Conservation (phyloP, 805 yeast genomes). For the Teunomyces aglyptinius region DNA sequence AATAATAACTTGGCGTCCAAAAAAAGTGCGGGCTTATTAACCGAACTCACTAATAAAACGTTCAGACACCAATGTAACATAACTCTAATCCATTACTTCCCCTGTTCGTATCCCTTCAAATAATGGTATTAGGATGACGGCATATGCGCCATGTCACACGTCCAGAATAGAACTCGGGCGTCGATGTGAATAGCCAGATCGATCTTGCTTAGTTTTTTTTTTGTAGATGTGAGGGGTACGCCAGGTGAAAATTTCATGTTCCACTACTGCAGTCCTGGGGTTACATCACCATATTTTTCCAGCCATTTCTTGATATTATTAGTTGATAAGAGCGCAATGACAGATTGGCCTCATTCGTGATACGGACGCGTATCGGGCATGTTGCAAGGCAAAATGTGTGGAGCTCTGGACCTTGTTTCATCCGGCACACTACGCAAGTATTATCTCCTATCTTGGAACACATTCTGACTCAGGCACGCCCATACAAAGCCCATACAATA, state of each 20-base stretch:
- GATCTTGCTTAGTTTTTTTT: not conserved
- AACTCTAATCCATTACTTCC: not conserved
- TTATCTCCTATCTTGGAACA: not conserved
- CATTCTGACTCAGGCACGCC: not conserved
- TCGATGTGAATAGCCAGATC: not conserved
- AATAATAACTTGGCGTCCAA: not conserved
- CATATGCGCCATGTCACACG: no score
- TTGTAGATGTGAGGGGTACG: not conserved
- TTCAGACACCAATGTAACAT: not conserved
- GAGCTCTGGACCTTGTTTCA: not conserved
- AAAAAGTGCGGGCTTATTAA: no score
- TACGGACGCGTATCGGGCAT: not conserved
- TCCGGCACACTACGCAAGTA: no score
- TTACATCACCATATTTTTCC: not conserved
- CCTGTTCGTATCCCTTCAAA: no score
- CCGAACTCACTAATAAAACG: not conserved
- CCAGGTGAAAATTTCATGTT: not conserved
- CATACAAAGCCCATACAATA: no score
- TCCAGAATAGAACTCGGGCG: not conserved
- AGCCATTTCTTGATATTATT: not conserved
- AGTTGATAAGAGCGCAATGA: not conserved
- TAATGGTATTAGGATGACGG: no score
- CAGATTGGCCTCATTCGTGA: not conserved
- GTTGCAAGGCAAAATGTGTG: not conserved
- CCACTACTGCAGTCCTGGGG: not conserved